phyloP scores from a whole-genome alignment of 176 grass and related monocot genomes.

The Triticum timopheevii region DNA sequence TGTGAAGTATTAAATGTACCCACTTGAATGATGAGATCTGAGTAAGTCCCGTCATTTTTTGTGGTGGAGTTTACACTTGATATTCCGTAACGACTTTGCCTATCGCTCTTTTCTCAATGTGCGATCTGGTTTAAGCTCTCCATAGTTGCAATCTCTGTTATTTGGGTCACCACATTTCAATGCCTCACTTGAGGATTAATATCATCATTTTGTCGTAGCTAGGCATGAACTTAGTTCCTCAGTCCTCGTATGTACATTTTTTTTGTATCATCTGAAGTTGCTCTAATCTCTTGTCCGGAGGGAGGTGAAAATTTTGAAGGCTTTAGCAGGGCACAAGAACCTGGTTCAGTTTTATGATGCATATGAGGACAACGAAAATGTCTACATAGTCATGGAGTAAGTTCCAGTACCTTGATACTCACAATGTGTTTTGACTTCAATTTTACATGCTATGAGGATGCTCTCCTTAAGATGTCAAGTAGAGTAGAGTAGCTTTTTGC shows the following conservation, averaged over 20 bases:
- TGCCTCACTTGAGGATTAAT: neutral
- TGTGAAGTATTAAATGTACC: neutral
- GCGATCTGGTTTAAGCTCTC: neutral
- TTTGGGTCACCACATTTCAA: neutral
- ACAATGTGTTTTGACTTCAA: constrained; percentile 12
- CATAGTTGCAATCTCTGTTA: neutral
- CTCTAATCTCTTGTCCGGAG: constrained; percentile 47
- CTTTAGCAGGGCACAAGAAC: constrained; percentile 72
- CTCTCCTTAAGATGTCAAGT: neutral
- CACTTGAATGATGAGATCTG: neutral
- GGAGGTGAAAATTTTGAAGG: constrained; percentile 87
- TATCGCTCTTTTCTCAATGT: neutral
- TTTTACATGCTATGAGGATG: constrained; percentile 2
- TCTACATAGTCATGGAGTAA: constrained; percentile 92
- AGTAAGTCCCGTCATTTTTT: neutral
- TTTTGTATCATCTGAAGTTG: neutral
- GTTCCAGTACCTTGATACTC: constrained; percentile 28
- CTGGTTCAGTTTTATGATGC: constrained; percentile 85
- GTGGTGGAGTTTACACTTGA: neutral
- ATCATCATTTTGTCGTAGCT: neutral
- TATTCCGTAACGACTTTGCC: neutral
- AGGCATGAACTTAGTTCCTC: neutral
- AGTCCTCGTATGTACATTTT: neutral
- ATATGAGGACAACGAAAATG: constrained; percentile 73
- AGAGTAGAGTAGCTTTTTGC: neutral